Base-by-base conservation (phyloP, 805 yeast genomes). In the Candida michaelii region DNA sequence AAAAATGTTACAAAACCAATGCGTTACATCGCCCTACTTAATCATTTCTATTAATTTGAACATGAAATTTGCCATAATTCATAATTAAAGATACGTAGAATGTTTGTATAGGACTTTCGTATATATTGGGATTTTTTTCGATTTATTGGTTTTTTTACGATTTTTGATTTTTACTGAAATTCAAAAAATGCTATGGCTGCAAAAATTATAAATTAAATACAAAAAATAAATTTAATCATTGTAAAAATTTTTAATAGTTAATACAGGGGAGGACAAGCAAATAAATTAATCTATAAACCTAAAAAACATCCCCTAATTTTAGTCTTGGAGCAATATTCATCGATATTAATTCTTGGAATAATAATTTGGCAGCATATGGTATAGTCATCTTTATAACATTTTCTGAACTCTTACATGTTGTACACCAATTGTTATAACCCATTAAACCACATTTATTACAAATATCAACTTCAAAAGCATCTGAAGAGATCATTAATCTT, bases 321-420 rank as follows among this genome's bases (percentile, higher is more conserved):
- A 93, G 74, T 57, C 98, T 80, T 50, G 99, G 99, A 3, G 99
- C 98, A 61, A 93, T 93, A 65, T 93, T 93, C 99, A 93, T 93
- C n/a, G 97, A 87, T 60, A 93, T 74, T 54, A 93, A 76, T 64
- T 93, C 99, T 72, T 93, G 99, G 88, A 93, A 93, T 55, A 93
- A 71, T 56, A 93, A 73, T 66, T 93, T 93, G 37, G 99, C 99
- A n/a, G 99, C 99, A 58, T 93, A 93, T 5, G 99, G 99, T 59
- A 93, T 90, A 7, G 96, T 90, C 96, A 93, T 90, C 59, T 84
- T 86, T 49, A 89, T 83, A 39, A 91, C 83, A 44, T 81, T 66
- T 62, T 91, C 97, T 19, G 91, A 80, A 49, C 88, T 82, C 70
- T 85, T 85, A 75, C 99, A 93, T 12, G 93, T 79, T n/a, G 95